These are phyloP conservation scores for Kazachstania sp. DNA, from an alignment of 1,139 yeast genomes.

Conservation along the genomic window DNA sequence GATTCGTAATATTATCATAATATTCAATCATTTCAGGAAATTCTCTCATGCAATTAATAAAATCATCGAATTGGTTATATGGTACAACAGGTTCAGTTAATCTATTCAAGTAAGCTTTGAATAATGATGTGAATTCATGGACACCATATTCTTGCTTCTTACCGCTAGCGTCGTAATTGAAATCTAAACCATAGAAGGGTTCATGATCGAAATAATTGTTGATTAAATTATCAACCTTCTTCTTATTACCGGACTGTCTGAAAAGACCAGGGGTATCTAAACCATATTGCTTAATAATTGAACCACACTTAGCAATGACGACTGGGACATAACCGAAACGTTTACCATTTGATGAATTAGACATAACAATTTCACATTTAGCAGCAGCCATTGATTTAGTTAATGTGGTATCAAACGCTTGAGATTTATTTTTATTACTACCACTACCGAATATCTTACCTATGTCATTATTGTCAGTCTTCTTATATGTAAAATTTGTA, in stretches of 20 bases:
- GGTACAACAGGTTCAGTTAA: constrained; percentile 78
- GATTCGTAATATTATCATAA: background rate
- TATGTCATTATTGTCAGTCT: background rate
- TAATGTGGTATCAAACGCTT: constrained; percentile 70
- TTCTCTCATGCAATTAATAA: constrained; percentile 59
- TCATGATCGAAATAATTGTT: constrained; percentile 60
- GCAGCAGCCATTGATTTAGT: constrained; percentile 60
- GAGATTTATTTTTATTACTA: background rate
- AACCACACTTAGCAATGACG: constrained; percentile 88
- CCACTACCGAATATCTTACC: background rate
- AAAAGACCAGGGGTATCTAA: constrained; percentile 77
- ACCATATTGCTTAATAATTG: constrained; percentile 65
- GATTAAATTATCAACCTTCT: constrained; percentile 75
- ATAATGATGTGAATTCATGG: constrained; percentile 86
- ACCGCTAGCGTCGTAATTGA: constrained; percentile 37
- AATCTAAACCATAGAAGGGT: constrained; percentile 75
- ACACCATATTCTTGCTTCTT: constrained; percentile 65
- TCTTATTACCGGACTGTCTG: constrained; percentile 81
- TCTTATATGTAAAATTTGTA: background rate
- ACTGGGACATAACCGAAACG: constrained; percentile 13
- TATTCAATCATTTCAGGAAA: constrained; percentile 28
- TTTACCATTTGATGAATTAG: constrained; percentile 5
- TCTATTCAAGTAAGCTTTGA: constrained; percentile 72
- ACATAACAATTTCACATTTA: constrained; percentile 9
- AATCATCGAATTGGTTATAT: constrained; percentile 57